A percentile compares a stretch with the other conserved stretches of the same genome.
These are phyloP conservation scores for Linum trigynum DNA, from an alignment of 345 rosid species.

Conservation along the genomic window DNA sequence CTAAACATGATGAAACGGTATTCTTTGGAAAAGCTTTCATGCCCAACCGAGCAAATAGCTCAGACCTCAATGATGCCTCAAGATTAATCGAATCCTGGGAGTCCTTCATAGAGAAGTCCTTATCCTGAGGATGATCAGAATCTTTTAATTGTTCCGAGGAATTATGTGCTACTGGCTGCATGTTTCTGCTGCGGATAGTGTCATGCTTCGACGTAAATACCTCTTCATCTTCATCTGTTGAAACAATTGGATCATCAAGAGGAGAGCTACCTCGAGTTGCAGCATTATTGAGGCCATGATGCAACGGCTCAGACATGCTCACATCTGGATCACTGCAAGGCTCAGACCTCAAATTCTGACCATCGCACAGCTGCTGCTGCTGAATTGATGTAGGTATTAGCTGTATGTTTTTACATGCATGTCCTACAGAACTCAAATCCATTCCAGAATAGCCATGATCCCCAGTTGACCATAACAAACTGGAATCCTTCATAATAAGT, in stretches of 20 bases:
- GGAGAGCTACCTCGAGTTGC: slow-evolving; percentile 43
- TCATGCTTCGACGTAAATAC: slow-evolving; percentile 41
- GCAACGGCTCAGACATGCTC: slow-evolving; percentile 77
- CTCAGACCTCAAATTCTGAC: slow-evolving; percentile 56
- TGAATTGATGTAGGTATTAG: slow-evolving; percentile 34
- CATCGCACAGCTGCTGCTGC: slow-evolving; percentile 33
- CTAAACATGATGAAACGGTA: slow-evolving; percentile 30
- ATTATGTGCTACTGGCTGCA: slow-evolving; percentile 24
- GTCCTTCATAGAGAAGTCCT: slow-evolving; percentile 19
- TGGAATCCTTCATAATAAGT: slow-evolving; percentile 47
- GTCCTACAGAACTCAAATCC: slow-evolving; percentile 30
- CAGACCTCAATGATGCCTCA: slow-evolving; percentile 80
- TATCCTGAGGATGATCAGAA: slow-evolving; percentile 11
- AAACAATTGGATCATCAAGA: slow-evolving; percentile 36
- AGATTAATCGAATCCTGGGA: slow-evolving; percentile 49
- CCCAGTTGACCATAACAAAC: slow-evolving; percentile 43
- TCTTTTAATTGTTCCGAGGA: slow-evolving; percentile 25
- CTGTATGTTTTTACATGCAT: slow-evolving; percentile 28
- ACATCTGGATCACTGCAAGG: slow-evolving; percentile 82
- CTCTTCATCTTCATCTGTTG: slow-evolving; percentile 58
- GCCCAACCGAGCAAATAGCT: slow-evolving; percentile 61
- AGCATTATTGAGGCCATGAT: slow-evolving; percentile 34
- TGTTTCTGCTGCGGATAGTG: slow-evolving; percentile 27
- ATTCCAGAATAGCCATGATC: slow-evolving; percentile 30
- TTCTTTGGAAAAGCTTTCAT: slow-evolving; percentile 37